Evolutionary conservation across 176 grass and related monocot species (phyloP), one percentile per base, ranked within the genome.

Genomic region (Oryza nivara): DNA sequence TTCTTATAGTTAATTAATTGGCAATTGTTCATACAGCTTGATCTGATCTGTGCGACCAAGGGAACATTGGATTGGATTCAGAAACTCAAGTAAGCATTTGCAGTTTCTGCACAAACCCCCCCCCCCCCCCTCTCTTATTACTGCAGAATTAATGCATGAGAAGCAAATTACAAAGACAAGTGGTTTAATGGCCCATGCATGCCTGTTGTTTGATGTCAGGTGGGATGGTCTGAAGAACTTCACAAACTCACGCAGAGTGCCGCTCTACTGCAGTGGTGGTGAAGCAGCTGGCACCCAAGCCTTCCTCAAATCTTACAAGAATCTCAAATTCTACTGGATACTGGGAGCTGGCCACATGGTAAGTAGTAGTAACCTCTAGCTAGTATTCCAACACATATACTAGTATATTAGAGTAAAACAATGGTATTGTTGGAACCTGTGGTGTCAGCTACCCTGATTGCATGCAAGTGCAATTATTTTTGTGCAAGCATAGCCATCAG

Each of bases 301-400:
- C 20, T 98, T 98, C 68, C 58, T 92, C 26, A 98, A 85, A 82
- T 90, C 92, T 5, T 92, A 98, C 85, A 89, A 81, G 47, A 98
- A 98, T 88, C 77, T 98, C 5, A 90, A 87, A 14, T 95, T 95
- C 81, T 98, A 95, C 70, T 98, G 92, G 92, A 95, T 98, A 54
- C 80, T 98, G 9, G 80, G 69, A 77, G 92, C 96, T 51, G 96
- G 92, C 46, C 96, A 98, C 86, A 95, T 93, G 75, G 96, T 98
- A 88, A 97, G n/a, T 30, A 97, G n/a, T 30, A 97, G 16, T 30
- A 19, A 1, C 7, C 54, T n/a, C 54, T 58, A 56, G 52, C 11
- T 35, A 66, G 6, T 13, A 30, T 19, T 36, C 44, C 69, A 28
- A n/a, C 12, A 75, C 36, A 40, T 11, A 22, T 73, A 67, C 41